A percentile compares a stretch with the other conserved stretches of the same genome.
Conservation (phyloP, 208 protist genomes). For the Tritrichomonas foetus region DNA sequence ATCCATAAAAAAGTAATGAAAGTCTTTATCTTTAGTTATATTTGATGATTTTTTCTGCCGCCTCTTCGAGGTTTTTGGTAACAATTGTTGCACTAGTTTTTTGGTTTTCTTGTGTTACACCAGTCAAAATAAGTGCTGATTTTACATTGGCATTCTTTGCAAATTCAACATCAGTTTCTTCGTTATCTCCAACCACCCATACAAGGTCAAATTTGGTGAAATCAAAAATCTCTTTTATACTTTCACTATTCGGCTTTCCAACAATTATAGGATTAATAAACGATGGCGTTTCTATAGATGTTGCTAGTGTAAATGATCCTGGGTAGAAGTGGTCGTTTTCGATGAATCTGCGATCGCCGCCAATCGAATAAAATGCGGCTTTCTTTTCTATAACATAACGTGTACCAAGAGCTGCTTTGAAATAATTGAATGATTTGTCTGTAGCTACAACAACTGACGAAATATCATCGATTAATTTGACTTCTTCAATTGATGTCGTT, state of each 20-base stretch:
- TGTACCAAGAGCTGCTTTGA: not conserved
- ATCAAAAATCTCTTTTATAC: not conserved
- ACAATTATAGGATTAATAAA: not conserved
- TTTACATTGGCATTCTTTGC: not conserved
- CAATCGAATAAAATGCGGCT: not conserved
- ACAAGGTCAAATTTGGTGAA: no score
- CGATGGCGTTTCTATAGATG: not conserved
- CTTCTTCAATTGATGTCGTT: not conserved
- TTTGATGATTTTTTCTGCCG: no score
- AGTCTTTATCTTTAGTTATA: no score
- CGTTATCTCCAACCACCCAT: not conserved
- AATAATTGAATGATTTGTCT: not conserved
- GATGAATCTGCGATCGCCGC: not conserved
- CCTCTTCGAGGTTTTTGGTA: no score
- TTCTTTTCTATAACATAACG: conserved; percentile 13
- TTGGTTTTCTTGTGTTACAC: not conserved
- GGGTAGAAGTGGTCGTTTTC: not conserved
- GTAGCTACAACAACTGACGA: not conserved
- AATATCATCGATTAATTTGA: not conserved
- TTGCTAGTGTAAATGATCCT: not conserved
- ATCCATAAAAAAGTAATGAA: no score
- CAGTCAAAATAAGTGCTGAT: not conserved
- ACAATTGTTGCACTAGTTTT: not conserved
- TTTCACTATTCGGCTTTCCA: not conserved
- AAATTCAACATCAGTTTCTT: not conserved